These are phyloP conservation scores for Xylaria castorea DNA, from an alignment of 495 filamentous ascomycete genomes.

Conservation along the genomic window DNA sequence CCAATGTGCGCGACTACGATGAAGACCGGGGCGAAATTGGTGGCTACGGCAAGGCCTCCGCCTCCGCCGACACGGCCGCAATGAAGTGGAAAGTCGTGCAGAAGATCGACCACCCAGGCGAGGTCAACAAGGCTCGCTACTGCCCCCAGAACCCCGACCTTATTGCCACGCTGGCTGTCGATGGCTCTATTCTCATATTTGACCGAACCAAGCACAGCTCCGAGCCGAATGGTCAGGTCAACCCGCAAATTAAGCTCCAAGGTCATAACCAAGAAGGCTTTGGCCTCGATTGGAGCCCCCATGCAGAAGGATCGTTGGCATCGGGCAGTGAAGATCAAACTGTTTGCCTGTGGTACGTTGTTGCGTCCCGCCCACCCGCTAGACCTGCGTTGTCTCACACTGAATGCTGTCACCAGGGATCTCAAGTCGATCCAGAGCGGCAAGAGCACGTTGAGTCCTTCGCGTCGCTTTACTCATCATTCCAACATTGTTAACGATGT, in stretches of 20 bases:
- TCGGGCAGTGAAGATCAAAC: constrained; percentile 92
- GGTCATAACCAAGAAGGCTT: constrained; percentile 95
- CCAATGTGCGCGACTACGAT: constrained; percentile 82
- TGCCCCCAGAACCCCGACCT: constrained; percentile 97
- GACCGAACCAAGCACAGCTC: constrained; percentile 93
- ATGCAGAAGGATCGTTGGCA: constrained; percentile 79
- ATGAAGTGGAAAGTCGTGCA: constrained; percentile 90
- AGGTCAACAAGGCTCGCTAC: constrained; percentile 98
- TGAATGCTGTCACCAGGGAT: constrained; percentile 64
- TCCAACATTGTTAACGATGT: constrained; percentile 94
- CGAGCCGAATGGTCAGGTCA: constrained; percentile 71
- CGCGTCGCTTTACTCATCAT: constrained; percentile 84
- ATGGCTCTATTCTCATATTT: constrained; percentile 88
- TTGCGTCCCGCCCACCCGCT: background rate
- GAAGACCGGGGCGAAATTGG: constrained; percentile 92
- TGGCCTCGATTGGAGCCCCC: constrained; percentile 90
- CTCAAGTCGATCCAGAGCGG: constrained; percentile 71
- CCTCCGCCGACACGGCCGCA: constrained; percentile 55
- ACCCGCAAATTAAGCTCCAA: constrained; percentile 80
- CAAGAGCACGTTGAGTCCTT: constrained; percentile 72
- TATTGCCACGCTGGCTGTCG: constrained; percentile 91
- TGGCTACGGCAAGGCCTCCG: constrained; percentile 78
- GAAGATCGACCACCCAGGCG: constrained; percentile 93
- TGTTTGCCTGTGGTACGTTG: constrained; percentile 84
- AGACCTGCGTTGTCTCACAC: background rate